Evolutionary conservation across 2,329 filamentous ascomycete species (phyloP), one percentile per base, ranked within the genome.

Genomic region (Ascochyta viciae-villosae): DNA sequence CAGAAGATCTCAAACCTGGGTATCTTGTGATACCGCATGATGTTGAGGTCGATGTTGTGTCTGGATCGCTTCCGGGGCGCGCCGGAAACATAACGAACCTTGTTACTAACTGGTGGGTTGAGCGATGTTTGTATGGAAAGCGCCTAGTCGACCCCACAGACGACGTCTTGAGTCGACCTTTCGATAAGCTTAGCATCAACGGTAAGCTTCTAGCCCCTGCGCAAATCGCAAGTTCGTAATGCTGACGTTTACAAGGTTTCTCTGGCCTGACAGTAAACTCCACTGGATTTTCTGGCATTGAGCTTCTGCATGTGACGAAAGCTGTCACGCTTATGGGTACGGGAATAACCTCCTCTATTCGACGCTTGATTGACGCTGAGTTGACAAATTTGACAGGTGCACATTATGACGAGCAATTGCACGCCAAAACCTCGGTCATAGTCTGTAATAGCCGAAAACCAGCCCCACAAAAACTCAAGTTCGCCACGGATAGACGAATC

Each of bases 21-120:
- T 77, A 66, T 63, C 46, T 82, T 41, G 67, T 85, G 43, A 68
- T 83, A 16, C 82, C 83, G 53, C 76, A 80, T 62, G 72, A 79
- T 51, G 65, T 77, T 41, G 50, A 69, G 49, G 66, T 71, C 29
- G 64, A 75, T 43, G 60, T 78, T 8, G 70, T 73, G 29, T 56
- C 64, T 37, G 34, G 44, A 52, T 40, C 54, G 40, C 63, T 75
- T 44, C 71, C 76, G 61, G 67, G 67, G 44, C 58, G 63, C 22
- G 75, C 78, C 60, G 78, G 64, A 47, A 49, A 57, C 46, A 43
- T 51, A 40, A 47, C 74, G 38, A 63, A 49, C 48, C 49, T 81
- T 50, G 87, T 96, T 29, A 98, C 92, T 10, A 92, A 96, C 71
- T 96, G 95, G 82, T 99, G 94, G 84, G 83, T 99, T 48, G 95